Conservation (phyloP, 2,329 filamentous ascomycete genomes). For the Penicillium sp. region DNA sequence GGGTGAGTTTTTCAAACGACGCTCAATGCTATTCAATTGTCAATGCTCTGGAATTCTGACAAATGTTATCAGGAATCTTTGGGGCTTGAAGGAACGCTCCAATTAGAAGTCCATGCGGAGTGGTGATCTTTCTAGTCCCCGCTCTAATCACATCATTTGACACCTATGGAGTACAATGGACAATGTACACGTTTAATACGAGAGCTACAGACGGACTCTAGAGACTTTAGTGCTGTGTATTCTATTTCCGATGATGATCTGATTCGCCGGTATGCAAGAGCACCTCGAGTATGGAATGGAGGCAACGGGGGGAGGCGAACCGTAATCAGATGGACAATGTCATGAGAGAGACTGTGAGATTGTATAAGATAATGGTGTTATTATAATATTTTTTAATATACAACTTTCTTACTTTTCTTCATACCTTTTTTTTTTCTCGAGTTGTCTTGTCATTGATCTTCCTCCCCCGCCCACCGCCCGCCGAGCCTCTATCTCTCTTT, state of each 20-base stretch:
- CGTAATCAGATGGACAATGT: slow-evolving; percentile 16
- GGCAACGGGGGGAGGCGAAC: slow-evolving; percentile 21
- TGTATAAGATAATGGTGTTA: not conserved
- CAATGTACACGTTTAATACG: not conserved
- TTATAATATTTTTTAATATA: too few relatives aligned
- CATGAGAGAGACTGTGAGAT: slow-evolving; percentile 1
- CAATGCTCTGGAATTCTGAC: slow-evolving; percentile 8
- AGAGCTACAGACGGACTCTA: not conserved
- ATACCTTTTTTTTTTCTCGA: not conserved
- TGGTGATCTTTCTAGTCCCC: slow-evolving; percentile 20
- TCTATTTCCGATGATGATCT: not conserved
- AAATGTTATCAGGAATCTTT: slow-evolving; percentile 31
- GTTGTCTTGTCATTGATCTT: not conserved
- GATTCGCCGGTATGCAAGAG: slow-evolving; percentile 5
- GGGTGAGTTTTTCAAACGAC: slow-evolving; percentile 38
- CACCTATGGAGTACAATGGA: slow-evolving; percentile 3
- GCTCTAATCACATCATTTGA: slow-evolving; percentile 23
- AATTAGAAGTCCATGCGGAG: slow-evolving; percentile 19
- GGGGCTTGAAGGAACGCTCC: slow-evolving; percentile 37
- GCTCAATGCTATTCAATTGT: not conserved
- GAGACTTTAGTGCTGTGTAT: not conserved
- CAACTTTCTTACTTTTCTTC: not conserved
- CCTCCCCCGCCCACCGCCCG: slow-evolving; percentile 11
- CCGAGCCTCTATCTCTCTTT: slow-evolving; percentile 17
- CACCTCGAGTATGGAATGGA: slow-evolving; percentile 14